These are phyloP conservation scores for Phlebiopsis flavidoalba DNA, from an alignment of 768 basidiomycete species.

Conservation along the genomic window DNA sequence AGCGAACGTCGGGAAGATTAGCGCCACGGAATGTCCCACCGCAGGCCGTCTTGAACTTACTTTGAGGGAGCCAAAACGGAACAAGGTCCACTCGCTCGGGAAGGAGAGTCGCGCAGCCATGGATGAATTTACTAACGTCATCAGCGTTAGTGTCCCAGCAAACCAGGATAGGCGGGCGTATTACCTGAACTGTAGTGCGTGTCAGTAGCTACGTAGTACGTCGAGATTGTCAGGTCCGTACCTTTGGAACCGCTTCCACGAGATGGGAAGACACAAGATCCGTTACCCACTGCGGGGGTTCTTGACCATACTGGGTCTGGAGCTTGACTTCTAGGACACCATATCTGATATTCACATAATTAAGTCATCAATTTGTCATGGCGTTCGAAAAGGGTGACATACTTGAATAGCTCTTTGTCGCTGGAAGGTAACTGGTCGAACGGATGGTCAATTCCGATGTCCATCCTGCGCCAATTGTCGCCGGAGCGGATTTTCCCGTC, in stretches of 20 bases:
- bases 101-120: constrained; percentile 90
- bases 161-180: not conserved
- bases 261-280: constrained; percentile 95
- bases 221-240: constrained; percentile 38
- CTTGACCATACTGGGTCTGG: constrained; percentile 92
- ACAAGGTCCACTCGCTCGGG: constrained; percentile 93
- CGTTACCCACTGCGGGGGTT: constrained; percentile 93
- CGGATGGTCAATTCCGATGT: constrained; percentile 89
- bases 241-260: constrained; percentile 97
- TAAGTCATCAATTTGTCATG: not conserved
- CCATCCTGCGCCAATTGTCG: constrained; percentile 91
- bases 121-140: constrained; percentile 77
- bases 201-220: not conserved
- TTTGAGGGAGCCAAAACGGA: constrained; percentile 98
- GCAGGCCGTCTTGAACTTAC: constrained; percentile 32
- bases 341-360: constrained; percentile 40
- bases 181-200: not conserved
- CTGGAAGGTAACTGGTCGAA: constrained; percentile 69
- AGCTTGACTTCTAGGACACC: constrained; percentile 97
- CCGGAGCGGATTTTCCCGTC: constrained; percentile 73
- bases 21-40: not conserved
- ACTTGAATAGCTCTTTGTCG: constrained; percentile 94
- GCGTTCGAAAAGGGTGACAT: constrained; percentile 13
- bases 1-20: not conserved
- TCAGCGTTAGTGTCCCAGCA: not conserved